Evolutionary conservation across 2,329 filamentous ascomycete species (phyloP), one percentile per base, ranked within the genome.

Genomic region (Hymenoscyphus linearis): DNA sequence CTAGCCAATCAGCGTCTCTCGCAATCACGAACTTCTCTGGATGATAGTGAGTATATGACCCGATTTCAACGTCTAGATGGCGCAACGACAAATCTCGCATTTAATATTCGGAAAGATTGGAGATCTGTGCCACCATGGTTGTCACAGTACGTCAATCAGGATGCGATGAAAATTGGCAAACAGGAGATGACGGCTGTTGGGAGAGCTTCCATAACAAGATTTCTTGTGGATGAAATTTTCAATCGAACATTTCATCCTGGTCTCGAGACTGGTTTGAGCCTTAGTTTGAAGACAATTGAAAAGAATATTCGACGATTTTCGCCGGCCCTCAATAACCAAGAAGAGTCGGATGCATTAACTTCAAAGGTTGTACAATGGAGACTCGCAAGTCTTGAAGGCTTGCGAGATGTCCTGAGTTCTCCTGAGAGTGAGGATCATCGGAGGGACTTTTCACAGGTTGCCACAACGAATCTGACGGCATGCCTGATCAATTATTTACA

Each of bases 101-200:
- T 97, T 79, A 93, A 95, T 68, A 96, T 98, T 65, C 89, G 95
- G 65, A 98, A 98, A 76, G 89, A 96, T 72, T 99, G 95, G 95
- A 85, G 85, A 64, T 80, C 80, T 36, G 81, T 98, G 59, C 95
- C 95, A 0, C 73, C 80, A 5, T 98, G 92, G 91, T 80, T 99
- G 52, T 83, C 86, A 59, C 82, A 82, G 26, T 90, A 86, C 59
- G 90, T 96, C 66, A 97, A 93, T 74, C 82, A 88, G 58, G 93
- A 96, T 69, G 93, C 92, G 0, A 81, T 96, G 59, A 85, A 87
- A 69, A 91, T 88, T 10, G 95, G 93, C 64, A 96, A 93, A 72
- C 93, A 97, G 74, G 95, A 99, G 75, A 99, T 99, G 95, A 98
- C 92, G 6, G 93, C 93, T 4, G 89, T 96, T 26, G 95, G 95